These are phyloP conservation scores for Saccharomycopsis fibuligera DNA, from an alignment of 805 yeast genomes.

Conservation along the genomic window DNA sequence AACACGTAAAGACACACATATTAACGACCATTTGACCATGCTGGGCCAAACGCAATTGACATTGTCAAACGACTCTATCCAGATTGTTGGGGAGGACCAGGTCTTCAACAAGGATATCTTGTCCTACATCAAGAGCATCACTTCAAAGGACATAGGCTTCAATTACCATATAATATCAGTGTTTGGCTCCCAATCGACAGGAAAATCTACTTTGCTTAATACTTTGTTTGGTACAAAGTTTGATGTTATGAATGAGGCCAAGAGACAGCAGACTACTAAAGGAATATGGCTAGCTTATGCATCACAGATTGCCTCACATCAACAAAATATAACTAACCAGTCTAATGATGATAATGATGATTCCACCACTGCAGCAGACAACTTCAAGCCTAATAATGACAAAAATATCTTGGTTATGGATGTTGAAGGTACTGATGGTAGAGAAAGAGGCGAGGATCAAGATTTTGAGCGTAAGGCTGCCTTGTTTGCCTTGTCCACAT, in stretches of 20 bases:
- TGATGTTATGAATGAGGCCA: conserved; percentile 86
- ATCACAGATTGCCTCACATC: conserved; percentile 29
- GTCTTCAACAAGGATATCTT: conserved; percentile 35
- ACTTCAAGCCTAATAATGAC: conserved; percentile 19
- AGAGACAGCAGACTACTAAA: conserved; percentile 85
- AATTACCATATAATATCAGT: conserved; percentile 89
- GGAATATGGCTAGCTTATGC: conserved; percentile 75
- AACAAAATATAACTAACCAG: conserved; percentile 15
- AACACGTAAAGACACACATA: too few species aligned
- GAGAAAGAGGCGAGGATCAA: conserved; percentile 97
- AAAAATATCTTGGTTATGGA: conserved; percentile 68
- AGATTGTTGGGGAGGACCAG: conserved; percentile 48
- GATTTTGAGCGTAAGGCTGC: conserved; percentile 98
- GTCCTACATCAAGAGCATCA: conserved; percentile 32
- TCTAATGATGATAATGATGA: conserved; percentile 15
- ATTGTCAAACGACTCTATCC: conserved; percentile 39
- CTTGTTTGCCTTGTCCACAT: conserved; percentile 84
- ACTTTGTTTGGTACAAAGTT: conserved; percentile 78
- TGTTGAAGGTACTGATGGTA: conserved; percentile 96
- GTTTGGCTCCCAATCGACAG: conserved; percentile 95
- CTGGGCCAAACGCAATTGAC: not conserved
- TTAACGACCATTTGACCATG: too few species aligned
- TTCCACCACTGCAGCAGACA: conserved; percentile 20
- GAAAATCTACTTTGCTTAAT: conserved; percentile 89
- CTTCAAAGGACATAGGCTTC: conserved; percentile 44